Evolutionary conservation across 306 rosid species (phyloP).

Genomic region (Medicago lupulina): DNA sequence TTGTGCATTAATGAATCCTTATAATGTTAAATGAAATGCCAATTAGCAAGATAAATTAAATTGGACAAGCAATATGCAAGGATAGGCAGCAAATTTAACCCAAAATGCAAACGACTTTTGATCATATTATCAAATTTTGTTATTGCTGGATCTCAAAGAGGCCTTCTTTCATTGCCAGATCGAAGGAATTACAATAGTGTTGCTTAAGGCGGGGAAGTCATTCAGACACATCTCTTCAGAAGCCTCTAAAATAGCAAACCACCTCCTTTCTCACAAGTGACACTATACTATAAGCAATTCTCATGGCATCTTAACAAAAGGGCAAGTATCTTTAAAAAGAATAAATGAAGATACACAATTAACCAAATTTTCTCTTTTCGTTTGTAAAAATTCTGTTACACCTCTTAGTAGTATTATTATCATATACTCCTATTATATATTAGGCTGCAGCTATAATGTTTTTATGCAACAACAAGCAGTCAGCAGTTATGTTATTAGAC

Average conservation of each 20-base stretch:
- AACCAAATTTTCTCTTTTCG: background rate
- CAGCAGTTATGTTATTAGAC: too few species aligned
- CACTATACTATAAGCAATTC: constrained; percentile 32
- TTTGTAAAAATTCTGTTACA: background rate
- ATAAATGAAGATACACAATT: background rate
- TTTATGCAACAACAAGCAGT: too few species aligned
- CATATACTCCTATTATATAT: too few species aligned
- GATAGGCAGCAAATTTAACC: background rate
- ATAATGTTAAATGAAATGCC: too few species aligned
- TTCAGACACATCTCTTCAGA: constrained; percentile 65
- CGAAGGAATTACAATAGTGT: background rate
- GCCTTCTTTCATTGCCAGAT: background rate
- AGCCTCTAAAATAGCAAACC: constrained; percentile 64
- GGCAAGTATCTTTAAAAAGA: background rate
- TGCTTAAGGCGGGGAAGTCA: background rate
- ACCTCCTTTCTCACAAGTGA: constrained; percentile 61
- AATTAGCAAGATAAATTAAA: too few species aligned
- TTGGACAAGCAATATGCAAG: too few species aligned
- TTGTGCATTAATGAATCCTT: too few species aligned
- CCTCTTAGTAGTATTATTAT: too few species aligned
- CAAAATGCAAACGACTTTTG: constrained; percentile 2
- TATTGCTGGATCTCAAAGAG: constrained; percentile 12
- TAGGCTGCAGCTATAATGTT: too few species aligned
- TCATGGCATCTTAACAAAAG: background rate
- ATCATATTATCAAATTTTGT: constrained; percentile 19